Conservation (phyloP, 108 stramenopile species). For the Stephanodiscus minutulus region DNA sequence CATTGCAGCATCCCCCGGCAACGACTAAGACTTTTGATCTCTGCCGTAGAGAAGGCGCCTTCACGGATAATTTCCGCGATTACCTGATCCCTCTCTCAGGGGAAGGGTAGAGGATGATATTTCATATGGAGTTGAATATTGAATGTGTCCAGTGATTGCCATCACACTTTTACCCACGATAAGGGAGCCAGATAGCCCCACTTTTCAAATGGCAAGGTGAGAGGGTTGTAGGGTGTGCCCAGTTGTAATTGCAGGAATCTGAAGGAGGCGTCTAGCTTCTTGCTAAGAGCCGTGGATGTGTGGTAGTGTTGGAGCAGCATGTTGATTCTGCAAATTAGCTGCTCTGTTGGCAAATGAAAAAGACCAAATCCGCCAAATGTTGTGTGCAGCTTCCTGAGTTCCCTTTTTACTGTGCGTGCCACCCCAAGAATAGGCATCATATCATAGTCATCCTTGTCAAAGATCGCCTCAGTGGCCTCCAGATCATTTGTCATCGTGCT, state of each 20-base stretch:
- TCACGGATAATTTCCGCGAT: not conserved
- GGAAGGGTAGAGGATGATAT: not conserved
- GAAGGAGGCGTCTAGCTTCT: not conserved
- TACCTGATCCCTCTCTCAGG: not conserved
- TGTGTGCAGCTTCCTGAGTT: not conserved
- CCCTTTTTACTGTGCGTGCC: not conserved
- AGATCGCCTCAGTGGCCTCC: not conserved
- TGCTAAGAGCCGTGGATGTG: not conserved
- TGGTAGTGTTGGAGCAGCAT: not conserved
- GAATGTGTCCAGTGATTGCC: too few relatives aligned
- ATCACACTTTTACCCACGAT: too few relatives aligned
- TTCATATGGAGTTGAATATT: too few relatives aligned
- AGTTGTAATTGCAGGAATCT: too few relatives aligned
- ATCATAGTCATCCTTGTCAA: not conserved
- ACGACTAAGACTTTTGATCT: not conserved
- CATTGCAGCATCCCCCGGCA: not conserved
- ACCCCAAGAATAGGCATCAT: not conserved
- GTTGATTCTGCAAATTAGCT: not conserved
- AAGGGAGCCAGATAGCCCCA: not conserved
- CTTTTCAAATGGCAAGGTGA: too few relatives aligned
- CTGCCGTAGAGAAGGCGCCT: not conserved
- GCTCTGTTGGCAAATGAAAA: not conserved
- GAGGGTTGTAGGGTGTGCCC: too few relatives aligned
- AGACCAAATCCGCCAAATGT: not conserved
- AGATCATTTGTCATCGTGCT: not conserved